phyloP scores from a whole-genome alignment of 2,329 filamentous ascomycete genomes.

The Chrysoporthe puriensis region DNA sequence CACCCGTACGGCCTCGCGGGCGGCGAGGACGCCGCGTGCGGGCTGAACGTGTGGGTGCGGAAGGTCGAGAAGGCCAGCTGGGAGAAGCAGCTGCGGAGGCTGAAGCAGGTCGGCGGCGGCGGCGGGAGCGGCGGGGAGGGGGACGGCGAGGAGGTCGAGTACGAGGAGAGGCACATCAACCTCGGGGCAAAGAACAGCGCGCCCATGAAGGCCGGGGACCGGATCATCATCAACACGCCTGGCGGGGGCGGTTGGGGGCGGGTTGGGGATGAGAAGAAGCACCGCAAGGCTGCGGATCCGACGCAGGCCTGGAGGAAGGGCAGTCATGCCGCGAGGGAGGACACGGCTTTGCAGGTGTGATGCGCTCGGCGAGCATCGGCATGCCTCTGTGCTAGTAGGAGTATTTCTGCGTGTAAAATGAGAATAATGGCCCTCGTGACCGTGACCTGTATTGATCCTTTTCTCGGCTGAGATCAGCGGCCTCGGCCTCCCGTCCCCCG shows the following conservation, averaged over 20 bases:
- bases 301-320: conserved; percentile 58
- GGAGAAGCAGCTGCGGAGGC: conserved; percentile 47
- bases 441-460: too few relatives aligned
- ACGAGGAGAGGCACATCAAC: conserved; percentile 68
- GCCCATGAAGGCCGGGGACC: conserved; percentile 73
- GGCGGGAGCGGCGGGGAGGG: conserved; percentile 29
- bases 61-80: conserved; percentile 64
- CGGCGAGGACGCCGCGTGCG: conserved; percentile 76
- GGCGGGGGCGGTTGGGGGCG: conserved; percentile 79
- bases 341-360: conserved; percentile 60
- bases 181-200: conserved; percentile 81
- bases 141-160: conserved; percentile 44
- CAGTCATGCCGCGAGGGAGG: conserved; percentile 60
- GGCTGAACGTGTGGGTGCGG: conserved; percentile 86
- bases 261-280: conserved; percentile 59
- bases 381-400: neutral
- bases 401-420: too few relatives aligned
- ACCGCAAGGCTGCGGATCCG: conserved; percentile 56
- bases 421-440: too few relatives aligned
- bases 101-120: conserved; percentile 38
- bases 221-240: conserved; percentile 77
- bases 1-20: conserved; percentile 83
- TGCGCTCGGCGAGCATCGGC: neutral
- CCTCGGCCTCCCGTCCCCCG: too few relatives aligned
- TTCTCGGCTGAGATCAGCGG: too few relatives aligned